Conservation (phyloP, 768 basidiomycete species). For the Pulveroboletus ravenelii region DNA sequence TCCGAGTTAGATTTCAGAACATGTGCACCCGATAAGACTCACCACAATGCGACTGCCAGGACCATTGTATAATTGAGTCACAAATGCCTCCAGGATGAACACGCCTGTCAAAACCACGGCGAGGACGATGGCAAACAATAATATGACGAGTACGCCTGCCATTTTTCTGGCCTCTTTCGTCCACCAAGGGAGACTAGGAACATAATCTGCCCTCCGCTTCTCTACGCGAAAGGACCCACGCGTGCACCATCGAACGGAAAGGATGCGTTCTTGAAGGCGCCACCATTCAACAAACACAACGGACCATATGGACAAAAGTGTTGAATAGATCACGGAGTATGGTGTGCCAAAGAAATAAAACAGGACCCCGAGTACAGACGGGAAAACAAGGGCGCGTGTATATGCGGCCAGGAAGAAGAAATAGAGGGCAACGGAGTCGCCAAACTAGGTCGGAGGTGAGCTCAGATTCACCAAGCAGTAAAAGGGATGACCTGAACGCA, state of each 20-base stretch:
- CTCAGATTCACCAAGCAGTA: neutral
- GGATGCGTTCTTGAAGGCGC: constrained; percentile 77
- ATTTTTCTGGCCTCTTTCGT: constrained; percentile 62
- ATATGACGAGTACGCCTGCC: constrained; percentile 66
- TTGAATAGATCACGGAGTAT: constrained; percentile 75
- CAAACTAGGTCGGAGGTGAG: constrained; percentile 45
- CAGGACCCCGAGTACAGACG: constrained; percentile 62
- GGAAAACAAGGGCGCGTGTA: constrained; percentile 72
- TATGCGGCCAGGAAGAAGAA: constrained; percentile 87
- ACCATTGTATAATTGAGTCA: constrained; percentile 83
- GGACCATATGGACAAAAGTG: constrained; percentile 77
- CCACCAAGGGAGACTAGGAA: constrained; percentile 65
- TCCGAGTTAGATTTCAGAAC: neutral
- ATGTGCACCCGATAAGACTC: constrained; percentile 27
- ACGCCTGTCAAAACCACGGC: constrained; percentile 71
- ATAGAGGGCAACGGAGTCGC: constrained; percentile 80
- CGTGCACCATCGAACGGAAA: constrained; percentile 81
- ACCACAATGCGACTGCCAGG: constrained; percentile 78
- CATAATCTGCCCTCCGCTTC: constrained; percentile 58
- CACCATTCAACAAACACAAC: constrained; percentile 88
- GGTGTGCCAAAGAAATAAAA: constrained; percentile 68
- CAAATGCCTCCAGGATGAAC: constrained; percentile 87
- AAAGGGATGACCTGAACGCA: constrained; percentile 27
- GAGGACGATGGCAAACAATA: constrained; percentile 67
- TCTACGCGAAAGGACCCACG: constrained; percentile 75